Base-by-base conservation (phyloP, 2,329 filamentous ascomycete genomes). In the Plenodomus lindquistii region DNA sequence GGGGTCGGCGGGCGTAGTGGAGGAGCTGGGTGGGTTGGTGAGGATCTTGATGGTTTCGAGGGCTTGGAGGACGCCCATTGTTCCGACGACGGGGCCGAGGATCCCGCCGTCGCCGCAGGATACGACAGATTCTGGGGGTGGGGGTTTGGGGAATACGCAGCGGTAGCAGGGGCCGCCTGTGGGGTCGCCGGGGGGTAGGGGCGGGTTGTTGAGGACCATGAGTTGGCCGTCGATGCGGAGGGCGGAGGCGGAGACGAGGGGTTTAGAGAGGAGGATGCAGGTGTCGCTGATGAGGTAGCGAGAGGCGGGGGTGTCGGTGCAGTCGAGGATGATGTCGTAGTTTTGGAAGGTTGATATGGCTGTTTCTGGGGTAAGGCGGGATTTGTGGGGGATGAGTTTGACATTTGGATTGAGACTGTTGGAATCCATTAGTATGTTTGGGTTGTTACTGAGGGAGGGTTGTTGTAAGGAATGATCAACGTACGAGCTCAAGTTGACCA, bases 61-160 rank as follows among this genome's bases (percentile, higher is more conserved):
- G 0, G 94, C 93, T 75, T 97, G 94, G 46, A 97, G 75, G 0
- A 96, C 86, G 7, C 94, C 94, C 90, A 99, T 97, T 0, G 85
- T 81, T 0, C 94, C 94, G 0, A 99, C 94, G 0, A 97, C 91
- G 0, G 94, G 92, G 0, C 94, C 94, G 1, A 99, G 65, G 8
- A 99, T 91, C 0, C 94, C 94, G 9, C 92, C 93, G 69, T 99
- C 94, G 35, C 92, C 91, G 65, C 94, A 99, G 50, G 87, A 91
- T 1, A 90, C 80, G 1, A 97, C 87, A 47, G 84, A 91, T 36
- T 89, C 88, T 0, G 89, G 83, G 0, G 93, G 91, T 0, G 94
- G 92, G 0, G 94, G 92, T 31, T 82, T 87, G 0, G 91, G 92
- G 61, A 96, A 99, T 11, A 97, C 83, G 66, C 94, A 99, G 36